Conservation (phyloP, 1,284 basidiomycete genomes). For the Fomitopsis schrenkii region DNA sequence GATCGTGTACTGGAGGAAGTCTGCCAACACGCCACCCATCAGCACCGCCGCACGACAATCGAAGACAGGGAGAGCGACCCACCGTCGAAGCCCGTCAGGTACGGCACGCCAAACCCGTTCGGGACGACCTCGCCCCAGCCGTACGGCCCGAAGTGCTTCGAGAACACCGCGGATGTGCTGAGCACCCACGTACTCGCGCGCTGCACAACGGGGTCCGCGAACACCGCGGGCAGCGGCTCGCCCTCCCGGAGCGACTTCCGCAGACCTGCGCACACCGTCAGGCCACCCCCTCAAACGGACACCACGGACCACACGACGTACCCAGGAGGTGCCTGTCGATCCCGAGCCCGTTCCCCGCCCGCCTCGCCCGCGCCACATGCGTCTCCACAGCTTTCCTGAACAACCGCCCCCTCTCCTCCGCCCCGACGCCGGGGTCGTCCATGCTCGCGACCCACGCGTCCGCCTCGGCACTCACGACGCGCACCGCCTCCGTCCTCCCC, state of each 20-base stretch:
- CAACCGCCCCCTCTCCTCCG: slow-evolving; percentile 47
- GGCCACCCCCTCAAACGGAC: too few species aligned
- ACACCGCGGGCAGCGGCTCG: slow-evolving; percentile 64
- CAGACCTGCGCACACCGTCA: slow-evolving; percentile 44
- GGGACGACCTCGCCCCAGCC: slow-evolving; percentile 87
- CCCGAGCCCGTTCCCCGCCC: slow-evolving; percentile 71
- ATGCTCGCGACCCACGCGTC: slow-evolving; percentile 75
- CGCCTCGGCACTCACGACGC: slow-evolving; percentile 70
- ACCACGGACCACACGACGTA: too few species aligned
- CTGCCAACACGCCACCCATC: slow-evolving; percentile 30
- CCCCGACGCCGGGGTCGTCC: slow-evolving; percentile 43
- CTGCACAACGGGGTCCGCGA: slow-evolving; percentile 66
- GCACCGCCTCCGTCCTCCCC: slow-evolving; percentile 86
- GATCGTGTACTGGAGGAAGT: slow-evolving; percentile 77
- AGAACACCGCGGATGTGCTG: slow-evolving; percentile 87
- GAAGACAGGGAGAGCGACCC: slow-evolving; percentile 16
- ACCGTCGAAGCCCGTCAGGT: slow-evolving; percentile 74
- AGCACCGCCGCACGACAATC: background rate
- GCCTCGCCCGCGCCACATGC: slow-evolving; percentile 69
- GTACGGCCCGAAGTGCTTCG: slow-evolving; percentile 75
- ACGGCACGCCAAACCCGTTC: slow-evolving; percentile 76
- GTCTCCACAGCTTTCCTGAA: slow-evolving; percentile 67
- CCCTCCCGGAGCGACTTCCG: slow-evolving; percentile 59
- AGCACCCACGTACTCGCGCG: slow-evolving; percentile 69
- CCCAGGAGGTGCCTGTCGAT: slow-evolving; percentile 85